Base-by-base conservation (phyloP, 345 rosid species). In the Triadica sebifera region DNA sequence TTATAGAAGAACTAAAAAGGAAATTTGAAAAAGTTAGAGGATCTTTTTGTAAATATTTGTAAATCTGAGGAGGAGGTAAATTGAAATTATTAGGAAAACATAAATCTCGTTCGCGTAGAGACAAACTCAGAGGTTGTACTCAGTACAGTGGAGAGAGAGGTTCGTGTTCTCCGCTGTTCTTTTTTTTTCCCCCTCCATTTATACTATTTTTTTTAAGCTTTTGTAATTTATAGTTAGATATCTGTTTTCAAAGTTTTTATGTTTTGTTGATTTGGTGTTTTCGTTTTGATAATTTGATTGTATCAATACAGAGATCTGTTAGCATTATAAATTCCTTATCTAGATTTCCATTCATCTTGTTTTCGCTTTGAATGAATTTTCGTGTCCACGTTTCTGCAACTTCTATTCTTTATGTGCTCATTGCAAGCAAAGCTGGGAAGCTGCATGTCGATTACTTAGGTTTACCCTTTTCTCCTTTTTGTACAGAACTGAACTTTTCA, bases 231-330 rank as follows among this genome's bases (percentile, higher is more conserved):
- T 20, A 22, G 8, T 39, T 9, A 38, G 67, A 19, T 39, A 39
- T 13, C 39, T 41, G 67, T 46, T 49, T 17, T 61, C 39, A 6
- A 49, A 13, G 12, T 50, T 50, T 12, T 6, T 4, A 13, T 16
- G 13, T 45, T 0, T n/a, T 2, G 17, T 50, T 38, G n/a, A 63
- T 77, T 29, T 24, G 62, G 24, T 20, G 57, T 52, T 22, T 24
- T 24, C 25, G 15, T 12, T 58, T n/a, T 58, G 37, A 22, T 12
- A 58, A 58, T 24, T 24, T 58, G 37, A 58, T 58, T 19, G 45
- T 25, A 1, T 52, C 9, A 51, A 25, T 70, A n/a, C 46, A 38
- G n/a, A 25, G 69, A 75, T 69, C 78, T 69, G 41, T 52, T 29
- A 29, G 13, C 46, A 20, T 37, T 64, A 53, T 41, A 10, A 55